Evolutionary conservation across 345 rosid species (phyloP).

Genomic region (Pistacia atlantica): DNA sequence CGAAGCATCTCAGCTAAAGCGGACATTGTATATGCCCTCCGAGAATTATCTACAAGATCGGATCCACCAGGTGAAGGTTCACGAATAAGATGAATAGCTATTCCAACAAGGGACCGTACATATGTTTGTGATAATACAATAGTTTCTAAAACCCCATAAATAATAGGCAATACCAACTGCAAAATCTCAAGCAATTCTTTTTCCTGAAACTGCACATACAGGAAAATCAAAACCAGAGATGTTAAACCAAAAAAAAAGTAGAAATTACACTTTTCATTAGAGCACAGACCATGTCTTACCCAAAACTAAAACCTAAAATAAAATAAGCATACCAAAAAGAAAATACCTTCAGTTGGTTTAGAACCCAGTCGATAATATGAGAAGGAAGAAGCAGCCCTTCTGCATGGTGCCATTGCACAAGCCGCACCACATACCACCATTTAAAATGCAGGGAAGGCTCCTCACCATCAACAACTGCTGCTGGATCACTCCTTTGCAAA

Average conservation of each 20-base stretch:
- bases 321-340: slow-evolving; percentile 4
- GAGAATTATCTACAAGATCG: slow-evolving; percentile 92
- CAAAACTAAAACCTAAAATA: not conserved
- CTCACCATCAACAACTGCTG: slow-evolving; percentile 60
- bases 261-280: not conserved
- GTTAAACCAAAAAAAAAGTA: not conserved
- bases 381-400: slow-evolving; percentile 94
- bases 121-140: slow-evolving; percentile 83
- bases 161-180: slow-evolving; percentile 87
- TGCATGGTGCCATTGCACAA: slow-evolving; percentile 89
- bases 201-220: slow-evolving; percentile 58
- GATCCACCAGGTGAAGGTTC: slow-evolving; percentile 95
- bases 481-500: slow-evolving; percentile 56
- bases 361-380: slow-evolving; percentile 91
- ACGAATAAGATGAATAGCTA: slow-evolving; percentile 77
- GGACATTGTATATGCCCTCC: slow-evolving; percentile 86
- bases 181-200: slow-evolving; percentile 76
- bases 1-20: slow-evolving; percentile 92
- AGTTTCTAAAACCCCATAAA: slow-evolving; percentile 84
- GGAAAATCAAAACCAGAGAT: slow-evolving; percentile 23
- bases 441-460: slow-evolving; percentile 86
- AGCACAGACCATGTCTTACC: not conserved
- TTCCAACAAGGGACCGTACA: slow-evolving; percentile 71
- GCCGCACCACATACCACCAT: slow-evolving; percentile 96
- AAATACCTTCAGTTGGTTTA: slow-evolving; percentile 79